phyloP scores from a whole-genome alignment of 2,329 filamentous ascomycete genomes.

The Fusarium equiseti region DNA sequence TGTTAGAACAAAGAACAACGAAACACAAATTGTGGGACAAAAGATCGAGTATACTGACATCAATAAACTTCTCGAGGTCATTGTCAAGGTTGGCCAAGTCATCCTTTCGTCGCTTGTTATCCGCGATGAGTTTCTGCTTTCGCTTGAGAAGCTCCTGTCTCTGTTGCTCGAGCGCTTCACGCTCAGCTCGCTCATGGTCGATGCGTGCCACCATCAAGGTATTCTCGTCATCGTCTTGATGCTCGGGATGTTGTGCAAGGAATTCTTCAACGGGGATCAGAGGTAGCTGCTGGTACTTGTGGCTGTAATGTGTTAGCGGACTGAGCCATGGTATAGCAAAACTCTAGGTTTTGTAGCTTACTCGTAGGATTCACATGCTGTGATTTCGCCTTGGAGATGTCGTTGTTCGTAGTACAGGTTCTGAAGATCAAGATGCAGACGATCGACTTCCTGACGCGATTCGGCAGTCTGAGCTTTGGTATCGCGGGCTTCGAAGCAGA shows the following conservation, averaged over 20 bases:
- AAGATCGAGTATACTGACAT: slow-evolving; percentile 66
- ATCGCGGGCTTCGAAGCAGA: slow-evolving; percentile 82
- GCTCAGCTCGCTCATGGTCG: slow-evolving; percentile 87
- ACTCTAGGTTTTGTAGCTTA: slow-evolving; percentile 61
- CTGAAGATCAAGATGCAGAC: slow-evolving; percentile 90
- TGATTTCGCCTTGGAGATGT: slow-evolving; percentile 89
- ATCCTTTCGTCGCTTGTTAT: slow-evolving; percentile 93
- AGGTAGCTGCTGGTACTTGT: slow-evolving; percentile 88
- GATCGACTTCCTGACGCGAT: slow-evolving; percentile 89
- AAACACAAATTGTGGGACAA: background rate
- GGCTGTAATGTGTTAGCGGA: slow-evolving; percentile 62
- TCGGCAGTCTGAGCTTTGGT: slow-evolving; percentile 90
- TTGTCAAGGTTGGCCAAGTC: slow-evolving; percentile 91
- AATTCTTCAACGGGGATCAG: slow-evolving; percentile 88
- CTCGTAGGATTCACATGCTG: slow-evolving; percentile 92
- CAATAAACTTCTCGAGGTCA: slow-evolving; percentile 93
- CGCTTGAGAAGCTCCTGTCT: slow-evolving; percentile 79
- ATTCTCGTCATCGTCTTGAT: slow-evolving; percentile 78
- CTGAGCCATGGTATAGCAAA: background rate
- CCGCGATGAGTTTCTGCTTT: slow-evolving; percentile 71
- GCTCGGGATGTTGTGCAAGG: slow-evolving; percentile 79
- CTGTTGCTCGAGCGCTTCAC: slow-evolving; percentile 86
- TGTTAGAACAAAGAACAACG: slow-evolving; percentile 31
- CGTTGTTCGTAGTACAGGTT: slow-evolving; percentile 97
- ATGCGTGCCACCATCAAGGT: slow-evolving; percentile 90